Evolutionary conservation across 164 flowering plant species (phyloP).

Genomic region (Kalanchoe fedtschenkoi): DNA sequence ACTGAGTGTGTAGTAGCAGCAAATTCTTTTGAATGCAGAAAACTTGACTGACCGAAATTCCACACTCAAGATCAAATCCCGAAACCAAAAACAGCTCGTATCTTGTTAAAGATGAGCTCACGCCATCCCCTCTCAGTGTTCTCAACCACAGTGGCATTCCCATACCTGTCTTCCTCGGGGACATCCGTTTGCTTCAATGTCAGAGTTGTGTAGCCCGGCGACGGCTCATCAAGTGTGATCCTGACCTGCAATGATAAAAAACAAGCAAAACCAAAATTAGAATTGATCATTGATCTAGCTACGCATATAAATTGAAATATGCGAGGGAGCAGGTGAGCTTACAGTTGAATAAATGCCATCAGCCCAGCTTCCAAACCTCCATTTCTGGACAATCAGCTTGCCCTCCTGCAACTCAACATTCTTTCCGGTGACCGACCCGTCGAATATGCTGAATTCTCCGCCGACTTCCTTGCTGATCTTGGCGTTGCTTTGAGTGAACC

Average conservation of each 20-base stretch:
- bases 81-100: background rate
- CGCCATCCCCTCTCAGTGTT: conserved; percentile 3
- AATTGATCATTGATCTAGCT: background rate
- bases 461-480: conserved; percentile 85
- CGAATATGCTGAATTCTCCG: conserved; percentile 75
- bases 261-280: background rate
- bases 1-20: no score
- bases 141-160: background rate
- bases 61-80: background rate
- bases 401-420: conserved; percentile 84
- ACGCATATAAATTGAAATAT: background rate
- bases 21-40: background rate
- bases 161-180: conserved; percentile 89
- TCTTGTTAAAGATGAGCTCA: background rate
- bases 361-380: conserved; percentile 91
- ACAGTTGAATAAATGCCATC: conserved; percentile 82
- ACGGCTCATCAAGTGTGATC: conserved; percentile 64
- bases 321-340: background rate
- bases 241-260: conserved; percentile 41
- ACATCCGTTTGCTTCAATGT: conserved; percentile 57
- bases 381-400: conserved; percentile 79
- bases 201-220: conserved; percentile 56
- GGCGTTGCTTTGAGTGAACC: conserved; percentile 96
- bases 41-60: background rate
- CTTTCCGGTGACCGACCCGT: conserved; percentile 77